Conservation (phyloP, 2,329 filamentous ascomycete genomes). For the Diaporthe sp. region DNA sequence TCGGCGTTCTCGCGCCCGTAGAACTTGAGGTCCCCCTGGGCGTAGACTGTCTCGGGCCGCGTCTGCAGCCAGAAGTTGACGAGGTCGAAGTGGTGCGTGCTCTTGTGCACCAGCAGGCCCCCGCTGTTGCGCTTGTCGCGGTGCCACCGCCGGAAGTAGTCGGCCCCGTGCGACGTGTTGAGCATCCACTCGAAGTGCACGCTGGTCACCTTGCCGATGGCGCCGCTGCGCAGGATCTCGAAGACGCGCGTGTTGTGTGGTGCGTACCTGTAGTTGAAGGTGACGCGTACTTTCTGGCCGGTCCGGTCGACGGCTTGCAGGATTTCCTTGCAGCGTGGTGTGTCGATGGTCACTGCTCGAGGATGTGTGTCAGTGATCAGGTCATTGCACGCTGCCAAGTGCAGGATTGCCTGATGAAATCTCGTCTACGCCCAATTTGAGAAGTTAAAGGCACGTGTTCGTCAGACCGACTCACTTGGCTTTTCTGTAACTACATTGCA, state of each 20-base stretch:
- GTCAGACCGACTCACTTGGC: constrained; percentile 52
- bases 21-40: constrained; percentile 69
- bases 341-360: constrained; percentile 67
- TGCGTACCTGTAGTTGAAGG: constrained; percentile 75
- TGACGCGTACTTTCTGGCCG: constrained; percentile 64
- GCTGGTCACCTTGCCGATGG: constrained; percentile 67
- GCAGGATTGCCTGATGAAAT: not conserved
- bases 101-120: constrained; percentile 72
- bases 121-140: constrained; percentile 71
- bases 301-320: constrained; percentile 66
- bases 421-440: not conserved
- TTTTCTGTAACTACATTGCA: constrained; percentile 74
- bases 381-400: not conserved
- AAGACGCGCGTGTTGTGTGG: constrained; percentile 74
- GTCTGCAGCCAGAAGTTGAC: constrained; percentile 73
- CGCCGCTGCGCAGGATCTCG: constrained; percentile 64
- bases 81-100: constrained; percentile 74
- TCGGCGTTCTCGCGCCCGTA: constrained; percentile 74
- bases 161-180: constrained; percentile 71
- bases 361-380: not conserved
- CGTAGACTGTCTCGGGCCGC: constrained; percentile 67
- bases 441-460: not conserved
- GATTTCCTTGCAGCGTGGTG: constrained; percentile 65
- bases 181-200: constrained; percentile 76
- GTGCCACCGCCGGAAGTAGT: constrained; percentile 75